Evolutionary conservation across 2,329 filamentous ascomycete species (phyloP).

Genomic region (Trichoderma sp.): DNA sequence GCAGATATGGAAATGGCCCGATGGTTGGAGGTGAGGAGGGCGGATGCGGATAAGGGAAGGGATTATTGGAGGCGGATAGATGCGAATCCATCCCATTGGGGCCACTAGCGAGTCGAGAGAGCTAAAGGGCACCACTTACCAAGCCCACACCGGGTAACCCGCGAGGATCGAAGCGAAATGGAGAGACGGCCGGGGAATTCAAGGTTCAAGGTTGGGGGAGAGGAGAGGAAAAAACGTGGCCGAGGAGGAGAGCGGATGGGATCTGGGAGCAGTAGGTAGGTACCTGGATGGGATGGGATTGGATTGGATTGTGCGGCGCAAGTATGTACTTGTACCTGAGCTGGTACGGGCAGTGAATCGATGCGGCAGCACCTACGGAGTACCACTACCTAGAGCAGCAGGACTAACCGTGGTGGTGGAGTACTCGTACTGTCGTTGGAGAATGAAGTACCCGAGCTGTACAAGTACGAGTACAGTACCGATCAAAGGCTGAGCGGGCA

Average conservation of each 20-base stretch:
- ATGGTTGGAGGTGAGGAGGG: constrained; percentile 12
- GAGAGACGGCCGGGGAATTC: constrained; percentile 7
- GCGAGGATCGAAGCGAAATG: constrained; percentile 12
- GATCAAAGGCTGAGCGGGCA: background rate
- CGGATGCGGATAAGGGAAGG: constrained; percentile 1
- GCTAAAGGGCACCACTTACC: constrained; percentile 16
- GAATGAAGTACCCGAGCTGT: no score
- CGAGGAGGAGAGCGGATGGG: background rate
- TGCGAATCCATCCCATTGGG: constrained; percentile 14
- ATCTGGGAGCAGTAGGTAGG: background rate
- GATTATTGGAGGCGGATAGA: constrained; percentile 9
- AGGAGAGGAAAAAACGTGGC: background rate
- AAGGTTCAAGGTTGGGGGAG: background rate
- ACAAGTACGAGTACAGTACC: background rate
- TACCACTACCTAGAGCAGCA: background rate
- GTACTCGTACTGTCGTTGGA: background rate
- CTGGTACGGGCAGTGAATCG: background rate
- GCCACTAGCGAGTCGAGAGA: constrained; percentile 7
- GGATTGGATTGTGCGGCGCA: background rate
- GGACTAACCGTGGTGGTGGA: background rate
- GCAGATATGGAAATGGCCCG: constrained; percentile 11
- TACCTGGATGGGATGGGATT: background rate
- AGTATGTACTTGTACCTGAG: background rate
- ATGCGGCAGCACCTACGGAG: background rate
- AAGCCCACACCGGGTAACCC: constrained; percentile 12